A percentile compares a stretch with the other conserved stretches of the same genome.
phyloP scores from a whole-genome alignment of 352 stramenopile genomes.

The Blastocystis sp. region DNA sequence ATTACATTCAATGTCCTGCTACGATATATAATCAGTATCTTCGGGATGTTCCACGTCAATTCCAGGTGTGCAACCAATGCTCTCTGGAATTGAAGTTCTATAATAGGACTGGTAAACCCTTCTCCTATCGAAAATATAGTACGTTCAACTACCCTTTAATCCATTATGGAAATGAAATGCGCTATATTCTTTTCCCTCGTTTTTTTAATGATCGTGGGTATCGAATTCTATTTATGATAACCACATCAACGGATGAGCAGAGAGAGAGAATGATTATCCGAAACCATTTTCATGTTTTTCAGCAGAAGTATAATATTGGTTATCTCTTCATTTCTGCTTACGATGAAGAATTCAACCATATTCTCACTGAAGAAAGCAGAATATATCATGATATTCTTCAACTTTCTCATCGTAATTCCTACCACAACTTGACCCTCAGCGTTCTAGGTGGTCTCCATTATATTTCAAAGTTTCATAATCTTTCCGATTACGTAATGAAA shows the following conservation, averaged over 20 bases:
- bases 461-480: neutral
- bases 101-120: neutral
- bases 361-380: neutral
- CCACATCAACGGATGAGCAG: neutral
- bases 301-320: neutral
- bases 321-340: conserved; percentile 18
- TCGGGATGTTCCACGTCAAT: neutral
- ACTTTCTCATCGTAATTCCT: conserved; percentile 5
- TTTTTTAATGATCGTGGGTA: neutral
- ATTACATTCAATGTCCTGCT: too few species aligned
- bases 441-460: conserved; percentile 25
- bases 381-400: conserved; percentile 27
- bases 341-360: neutral
- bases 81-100: neutral
- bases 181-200: neutral
- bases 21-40: neutral
- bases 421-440: conserved; percentile 52
- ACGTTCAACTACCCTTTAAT: neutral
- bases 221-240: conserved; percentile 16
- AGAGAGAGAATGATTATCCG: neutral
- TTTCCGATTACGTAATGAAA: conserved; percentile 27
- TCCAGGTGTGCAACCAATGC: neutral
- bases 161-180: neutral
- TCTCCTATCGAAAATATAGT: neutral
- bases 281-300: neutral